These are phyloP conservation scores for Cryptococcus sp. DNA, from an alignment of 1,284 basidiomycete genomes.

Conservation along the genomic window DNA sequence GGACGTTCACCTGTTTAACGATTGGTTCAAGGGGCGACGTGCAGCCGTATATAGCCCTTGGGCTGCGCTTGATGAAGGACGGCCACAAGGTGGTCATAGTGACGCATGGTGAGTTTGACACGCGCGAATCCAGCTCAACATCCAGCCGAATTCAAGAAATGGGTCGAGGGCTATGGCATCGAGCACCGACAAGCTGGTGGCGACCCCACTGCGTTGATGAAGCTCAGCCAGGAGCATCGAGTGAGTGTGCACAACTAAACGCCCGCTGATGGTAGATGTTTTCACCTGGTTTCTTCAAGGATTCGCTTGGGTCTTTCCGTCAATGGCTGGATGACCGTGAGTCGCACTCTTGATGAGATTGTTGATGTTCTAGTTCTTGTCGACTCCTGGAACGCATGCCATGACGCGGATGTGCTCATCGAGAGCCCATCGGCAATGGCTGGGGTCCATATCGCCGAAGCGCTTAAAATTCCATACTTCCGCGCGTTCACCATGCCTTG, in stretches of 20 bases:
- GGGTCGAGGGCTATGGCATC: constrained; percentile 67
- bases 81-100: constrained; percentile 62
- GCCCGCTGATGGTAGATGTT: constrained; percentile 62
- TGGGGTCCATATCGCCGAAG: constrained; percentile 79
- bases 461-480: constrained; percentile 69
- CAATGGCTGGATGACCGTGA: constrained; percentile 72
- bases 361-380: constrained; percentile 58
- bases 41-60: constrained; percentile 58
- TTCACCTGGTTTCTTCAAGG: constrained; percentile 77
- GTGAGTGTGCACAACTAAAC: constrained; percentile 34
- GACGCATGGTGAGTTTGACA: constrained; percentile 56
- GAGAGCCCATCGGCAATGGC: constrained; percentile 71
- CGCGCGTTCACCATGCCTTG: constrained; percentile 74
- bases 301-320: constrained; percentile 68
- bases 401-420: constrained; percentile 71
- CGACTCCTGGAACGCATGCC: constrained; percentile 70
- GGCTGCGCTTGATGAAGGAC: constrained; percentile 56
- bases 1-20: constrained; percentile 53
- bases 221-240: constrained; percentile 60
- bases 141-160: constrained; percentile 61
- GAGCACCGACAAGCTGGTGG: constrained; percentile 71
- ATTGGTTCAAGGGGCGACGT: constrained; percentile 58
- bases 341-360: constrained; percentile 28
- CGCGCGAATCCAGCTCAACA: constrained; percentile 3
- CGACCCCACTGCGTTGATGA: constrained; percentile 70